A percentile compares a stretch with the other conserved stretches of the same genome.
Evolutionary conservation across 2,329 filamentous ascomycete species (phyloP).

Genomic region (Gremmenia infestans): DNA sequence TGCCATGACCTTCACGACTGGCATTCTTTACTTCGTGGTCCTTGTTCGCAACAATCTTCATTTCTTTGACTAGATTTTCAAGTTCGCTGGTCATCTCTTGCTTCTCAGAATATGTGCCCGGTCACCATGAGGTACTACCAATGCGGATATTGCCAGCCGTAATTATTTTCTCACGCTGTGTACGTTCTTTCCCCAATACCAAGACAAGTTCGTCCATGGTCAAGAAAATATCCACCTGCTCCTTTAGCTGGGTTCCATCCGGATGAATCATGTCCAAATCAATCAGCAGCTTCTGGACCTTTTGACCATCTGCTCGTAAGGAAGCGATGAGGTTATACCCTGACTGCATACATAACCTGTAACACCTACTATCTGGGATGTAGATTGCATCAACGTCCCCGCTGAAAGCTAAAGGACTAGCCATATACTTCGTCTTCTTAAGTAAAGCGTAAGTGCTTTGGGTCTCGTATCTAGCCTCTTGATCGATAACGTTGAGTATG

Average conservation of each 20-base stretch:
- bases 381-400: neutral
- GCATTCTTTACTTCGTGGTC: neutral
- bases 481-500: neutral
- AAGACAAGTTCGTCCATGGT: neutral
- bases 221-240: neutral
- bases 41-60: neutral
- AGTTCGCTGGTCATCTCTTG: neutral
- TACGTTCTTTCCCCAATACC: neutral
- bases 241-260: neutral
- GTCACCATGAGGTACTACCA: neutral
- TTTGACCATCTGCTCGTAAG: neutral
- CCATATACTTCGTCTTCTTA: neutral
- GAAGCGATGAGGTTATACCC: neutral
- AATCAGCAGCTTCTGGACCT: neutral
- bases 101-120: neutral
- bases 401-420: neutral
- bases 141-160: neutral
- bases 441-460: neutral
- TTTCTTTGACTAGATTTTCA: neutral
- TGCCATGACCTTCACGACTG: neutral
- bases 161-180: neutral
- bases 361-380: neutral
- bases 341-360: neutral
- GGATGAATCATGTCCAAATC: neutral
- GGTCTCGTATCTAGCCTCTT: neutral